Base-by-base conservation (phyloP, 371 early-diverging fungal species). In the Actinomortierella ambigua region DNA sequence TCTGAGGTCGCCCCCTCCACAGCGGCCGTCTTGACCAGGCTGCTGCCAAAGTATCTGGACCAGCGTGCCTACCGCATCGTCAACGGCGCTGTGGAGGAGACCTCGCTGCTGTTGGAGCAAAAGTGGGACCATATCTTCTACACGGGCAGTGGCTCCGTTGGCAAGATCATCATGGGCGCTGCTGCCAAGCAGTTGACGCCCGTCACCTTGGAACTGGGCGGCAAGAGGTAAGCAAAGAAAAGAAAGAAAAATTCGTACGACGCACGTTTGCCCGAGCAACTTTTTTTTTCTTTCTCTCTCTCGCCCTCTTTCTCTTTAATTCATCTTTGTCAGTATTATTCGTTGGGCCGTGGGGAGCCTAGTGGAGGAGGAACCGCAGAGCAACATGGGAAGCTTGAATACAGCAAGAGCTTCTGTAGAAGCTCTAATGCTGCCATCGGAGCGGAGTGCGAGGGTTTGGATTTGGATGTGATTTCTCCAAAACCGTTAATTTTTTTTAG, bases 51-150 rank as follows among this genome's bases (percentile, higher is more conserved):
- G 61, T 95, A 93, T 70, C 71, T 97, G 52, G 95, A 95, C 61
- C 60, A 80, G 23, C 58, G 69, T 15, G 77, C 85, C 22, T 78
- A 86, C 53, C 65, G 76, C 6, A 86, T 94, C 20, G 81, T 95
- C 44, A 85, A 88, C 59, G 97, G 96, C 43, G 93, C 73, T 27
- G 84, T 86, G 0, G 71, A 80, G 8, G 90, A 93, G 73, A 85
- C 93, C 2, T 87, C 91, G 1, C 65, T 52, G 15, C 69, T 94
- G 59, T 82, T 97, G 20, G 79, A 78, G 34, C 76, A 88, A 50
- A 73, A 76, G 58, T 92, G 87, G 41, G 93, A 95, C 79, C 90
- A 92, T 75, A 94, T 93, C 60, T 92, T 93, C 54, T 97, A 90
- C 76, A 97, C 97, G 8, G 96, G 97, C 50, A 88, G 81, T 69